Evolutionary conservation across 768 basidiomycete species (phyloP), one percentile per base, ranked within the genome.

Genomic region (Agrocybe pediades): DNA sequence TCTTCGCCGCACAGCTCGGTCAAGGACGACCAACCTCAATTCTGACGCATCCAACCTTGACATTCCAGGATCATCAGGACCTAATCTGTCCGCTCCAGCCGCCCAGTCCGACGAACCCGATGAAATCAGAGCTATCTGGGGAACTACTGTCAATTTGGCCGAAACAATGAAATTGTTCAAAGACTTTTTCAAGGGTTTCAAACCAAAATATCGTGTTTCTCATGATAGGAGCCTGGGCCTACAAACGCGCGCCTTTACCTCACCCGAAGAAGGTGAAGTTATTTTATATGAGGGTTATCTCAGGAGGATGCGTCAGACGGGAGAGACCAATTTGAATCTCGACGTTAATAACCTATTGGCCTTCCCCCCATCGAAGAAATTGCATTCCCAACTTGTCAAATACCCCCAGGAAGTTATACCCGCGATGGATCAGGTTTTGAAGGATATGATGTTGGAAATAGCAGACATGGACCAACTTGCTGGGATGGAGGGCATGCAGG

Each of bases 341-440:
- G 97, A 98, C 63, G 80, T 91, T 67, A 63, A 79, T 62, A 97
- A 99, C 68, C 73, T 99, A 13, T 77, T 87, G 27, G 86, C 95
- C 2, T 99, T 91, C 68, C 91, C 93, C 0, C 84, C 88, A 9
- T 84, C 84, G 53, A 86, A 83, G 65, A 97, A 94, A 68, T 76
- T 99, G 15, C 84, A 92, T 65, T 74, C 74, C 17, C 94, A 97
- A 65, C 81, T 99, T 3, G 70, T 86, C 56, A 95, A 93, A 64
- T 98, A 97, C 70, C 97, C 97, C 0, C 95, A 98, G 69, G 97
- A 99, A 77, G 87, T 98, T 43, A 81, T 99, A 44, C 96, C 97
- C 1, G 92, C 92, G 20, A 95, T 98, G 90, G 97, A 99, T 77
- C 92, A 96, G 63, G 88, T 94, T 0, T 73, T 98, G 61, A 95